Evolutionary conservation across 2,329 filamentous ascomycete genomes (phyloP), one percentile per base, ranked within the genome.

Genomic region (Penicillium digitatum): DNA sequence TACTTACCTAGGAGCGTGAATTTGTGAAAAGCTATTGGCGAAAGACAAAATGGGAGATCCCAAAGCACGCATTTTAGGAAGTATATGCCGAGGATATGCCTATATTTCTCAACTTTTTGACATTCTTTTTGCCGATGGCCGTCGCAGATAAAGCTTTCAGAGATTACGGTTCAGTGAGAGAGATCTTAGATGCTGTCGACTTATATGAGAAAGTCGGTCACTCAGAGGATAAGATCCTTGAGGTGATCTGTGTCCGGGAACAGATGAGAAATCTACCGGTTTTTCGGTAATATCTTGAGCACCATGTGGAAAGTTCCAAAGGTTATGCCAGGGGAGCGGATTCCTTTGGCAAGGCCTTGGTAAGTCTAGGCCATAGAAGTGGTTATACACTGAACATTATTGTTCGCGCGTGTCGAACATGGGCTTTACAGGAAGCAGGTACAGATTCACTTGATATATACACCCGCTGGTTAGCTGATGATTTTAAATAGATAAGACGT

Each of bases 81-180:
- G 52, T 54, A 26, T 63, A 63, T 39, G 46, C 35, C 39, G 46
- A 60, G 34, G 42, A 62, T 14, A 11, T 49, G 2, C 50, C 51
- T 32, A 52, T 62, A 45, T 53, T 62, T 52, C 50, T 63, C 0
- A 60, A 60, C 40, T 8, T 63, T 24, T 49, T 63, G 2, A 50
- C n/a, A 34, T 63, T 62, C 31, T 62, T 62, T 44, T 48, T 62
- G 7, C 55, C 46, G n/a, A 52, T 60, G 26, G 58, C 58, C 14
- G 39, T 48, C n/a, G 47, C 44, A 50, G 58, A 61, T 35, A 50
- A 37, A 18, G 56, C 54, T 29, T 60, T 60, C 32, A 24, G 38
- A 22, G 51, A 60, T 38, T 62, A 58, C 49, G 20, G 27, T 14
- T 63, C 45, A 11, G 35, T 54, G 3, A 27, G 38, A 16, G 51